Evolutionary conservation across 257 asterid genomes (phyloP).

Genomic region (Solanum chilense): DNA sequence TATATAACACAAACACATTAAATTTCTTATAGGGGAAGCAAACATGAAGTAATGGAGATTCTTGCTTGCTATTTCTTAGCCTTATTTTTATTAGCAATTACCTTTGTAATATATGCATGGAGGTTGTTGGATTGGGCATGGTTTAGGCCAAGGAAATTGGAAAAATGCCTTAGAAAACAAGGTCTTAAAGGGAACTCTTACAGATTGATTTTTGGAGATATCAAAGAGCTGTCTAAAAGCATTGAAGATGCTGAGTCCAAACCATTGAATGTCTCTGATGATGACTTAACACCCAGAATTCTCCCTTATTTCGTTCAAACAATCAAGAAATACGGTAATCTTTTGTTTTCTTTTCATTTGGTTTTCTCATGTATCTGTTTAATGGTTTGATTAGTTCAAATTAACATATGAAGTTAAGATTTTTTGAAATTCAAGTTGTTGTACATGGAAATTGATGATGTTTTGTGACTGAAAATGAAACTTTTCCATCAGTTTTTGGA

Average conservation of each 20-base stretch:
- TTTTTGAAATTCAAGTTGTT: not conserved
- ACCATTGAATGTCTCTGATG: constrained; percentile 22
- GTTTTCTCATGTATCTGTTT: not conserved
- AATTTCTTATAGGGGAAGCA: not conserved
- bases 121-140: constrained; percentile 22
- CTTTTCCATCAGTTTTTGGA: not conserved
- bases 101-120: constrained; percentile 1
- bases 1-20: not conserved
- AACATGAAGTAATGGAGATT: not conserved
- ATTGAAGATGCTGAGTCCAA: constrained; percentile 16
- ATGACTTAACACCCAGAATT: constrained; percentile 14
- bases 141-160: constrained; percentile 24
- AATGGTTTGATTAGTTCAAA: not conserved
- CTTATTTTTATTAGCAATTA: not conserved
- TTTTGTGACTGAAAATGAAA: not conserved
- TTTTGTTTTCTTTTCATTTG: not conserved
- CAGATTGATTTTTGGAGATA: constrained; percentile 19
- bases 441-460: not conserved
- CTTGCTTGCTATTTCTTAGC: not conserved
- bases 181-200: not conserved
- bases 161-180: not conserved
- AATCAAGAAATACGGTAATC: constrained; percentile 18
- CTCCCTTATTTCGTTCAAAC: constrained; percentile 5
- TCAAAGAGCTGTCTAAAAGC: constrained; percentile 5
- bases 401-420: not conserved